A percentile compares a stretch with the other conserved stretches of the same genome.
phyloP scores from a whole-genome alignment of 805 yeast species.

The Saccharomycopsis lassenensis region DNA sequence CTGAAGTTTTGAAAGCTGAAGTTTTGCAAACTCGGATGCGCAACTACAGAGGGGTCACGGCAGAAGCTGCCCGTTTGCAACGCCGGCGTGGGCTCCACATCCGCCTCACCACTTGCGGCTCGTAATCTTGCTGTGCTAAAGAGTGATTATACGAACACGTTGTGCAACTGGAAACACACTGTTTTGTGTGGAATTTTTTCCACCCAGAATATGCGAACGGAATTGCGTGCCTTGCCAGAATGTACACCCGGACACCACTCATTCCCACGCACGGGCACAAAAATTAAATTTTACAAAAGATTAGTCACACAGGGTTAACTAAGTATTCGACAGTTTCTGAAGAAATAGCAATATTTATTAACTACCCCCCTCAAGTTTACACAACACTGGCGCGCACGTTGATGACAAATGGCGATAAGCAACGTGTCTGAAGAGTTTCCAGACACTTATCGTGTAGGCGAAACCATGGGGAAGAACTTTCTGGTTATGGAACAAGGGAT shows the following conservation, averaged over 20 bases:
- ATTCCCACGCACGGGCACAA: too few relatives aligned
- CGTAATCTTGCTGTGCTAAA: too few relatives aligned
- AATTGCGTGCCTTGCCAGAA: background rate
- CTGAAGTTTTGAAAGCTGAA: too few relatives aligned
- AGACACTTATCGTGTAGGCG: constrained; percentile 8
- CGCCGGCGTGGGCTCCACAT: too few relatives aligned
- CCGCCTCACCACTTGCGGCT: too few relatives aligned
- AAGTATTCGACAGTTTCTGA: constrained; percentile 9
- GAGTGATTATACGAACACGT: background rate
- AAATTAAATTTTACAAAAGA: background rate
- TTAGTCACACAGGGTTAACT: background rate
- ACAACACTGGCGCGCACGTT: background rate
- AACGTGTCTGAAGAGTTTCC: constrained; percentile 8
- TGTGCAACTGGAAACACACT: background rate
- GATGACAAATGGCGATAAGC: constrained; percentile 13
- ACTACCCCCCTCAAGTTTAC: background rate
- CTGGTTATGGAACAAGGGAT: background rate
- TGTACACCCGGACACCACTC: too few relatives aligned
- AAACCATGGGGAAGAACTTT: background rate
- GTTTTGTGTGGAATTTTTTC: background rate
- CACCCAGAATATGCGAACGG: background rate
- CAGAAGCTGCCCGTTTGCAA: too few relatives aligned
- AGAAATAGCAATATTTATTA: constrained; percentile 11
- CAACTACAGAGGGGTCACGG: too few relatives aligned
- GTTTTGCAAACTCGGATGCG: too few relatives aligned